Evolutionary conservation across 2,329 filamentous ascomycete species (phyloP).

Genomic region (Aspergillus tamarii): DNA sequence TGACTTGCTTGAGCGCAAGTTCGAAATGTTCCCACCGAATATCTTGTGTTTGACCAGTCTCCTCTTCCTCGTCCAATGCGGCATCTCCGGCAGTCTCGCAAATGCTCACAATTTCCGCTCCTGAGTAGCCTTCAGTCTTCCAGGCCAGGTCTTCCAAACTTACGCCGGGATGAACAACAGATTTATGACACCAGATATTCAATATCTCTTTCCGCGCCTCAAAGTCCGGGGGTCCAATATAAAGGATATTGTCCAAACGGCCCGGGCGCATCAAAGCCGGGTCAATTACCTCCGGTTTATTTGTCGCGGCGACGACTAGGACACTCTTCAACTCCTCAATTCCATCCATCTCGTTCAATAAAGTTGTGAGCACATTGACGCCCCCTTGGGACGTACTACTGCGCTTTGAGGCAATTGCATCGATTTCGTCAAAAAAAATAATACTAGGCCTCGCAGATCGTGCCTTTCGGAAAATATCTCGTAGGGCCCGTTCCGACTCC

Average conservation of each 20-base stretch:
- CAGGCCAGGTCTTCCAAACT: slow-evolving; percentile 66
- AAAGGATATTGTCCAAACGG: slow-evolving; percentile 81
- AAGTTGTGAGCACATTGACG: slow-evolving; percentile 83
- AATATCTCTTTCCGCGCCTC: slow-evolving; percentile 78
- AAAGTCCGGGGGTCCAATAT: slow-evolving; percentile 78
- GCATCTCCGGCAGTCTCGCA: slow-evolving; percentile 56
- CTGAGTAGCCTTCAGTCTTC: slow-evolving; percentile 76
- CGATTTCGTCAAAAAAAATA: slow-evolving; percentile 97
- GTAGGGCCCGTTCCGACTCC: slow-evolving; percentile 83
- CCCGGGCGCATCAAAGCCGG: slow-evolving; percentile 83
- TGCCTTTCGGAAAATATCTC: slow-evolving; percentile 84
- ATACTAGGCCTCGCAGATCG: slow-evolving; percentile 85
- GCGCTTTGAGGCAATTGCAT: slow-evolving; percentile 72
- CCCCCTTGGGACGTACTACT: slow-evolving; percentile 53
- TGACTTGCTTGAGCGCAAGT: slow-evolving; percentile 49
- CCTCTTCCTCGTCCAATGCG: slow-evolving; percentile 56
- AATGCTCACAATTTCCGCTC: slow-evolving; percentile 75
- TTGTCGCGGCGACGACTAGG: slow-evolving; percentile 86
- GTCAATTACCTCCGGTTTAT: slow-evolving; percentile 84
- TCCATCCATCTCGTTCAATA: slow-evolving; percentile 94
- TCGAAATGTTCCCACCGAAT: slow-evolving; percentile 50
- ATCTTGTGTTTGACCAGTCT: slow-evolving; percentile 39
- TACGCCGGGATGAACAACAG: slow-evolving; percentile 65
- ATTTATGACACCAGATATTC: slow-evolving; percentile 64
- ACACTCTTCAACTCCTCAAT: slow-evolving; percentile 84